Evolutionary conservation across 1,139 yeast genomes (phyloP), one percentile per base, ranked within the genome.

Genomic region (Blastobotrys aristatus): DNA sequence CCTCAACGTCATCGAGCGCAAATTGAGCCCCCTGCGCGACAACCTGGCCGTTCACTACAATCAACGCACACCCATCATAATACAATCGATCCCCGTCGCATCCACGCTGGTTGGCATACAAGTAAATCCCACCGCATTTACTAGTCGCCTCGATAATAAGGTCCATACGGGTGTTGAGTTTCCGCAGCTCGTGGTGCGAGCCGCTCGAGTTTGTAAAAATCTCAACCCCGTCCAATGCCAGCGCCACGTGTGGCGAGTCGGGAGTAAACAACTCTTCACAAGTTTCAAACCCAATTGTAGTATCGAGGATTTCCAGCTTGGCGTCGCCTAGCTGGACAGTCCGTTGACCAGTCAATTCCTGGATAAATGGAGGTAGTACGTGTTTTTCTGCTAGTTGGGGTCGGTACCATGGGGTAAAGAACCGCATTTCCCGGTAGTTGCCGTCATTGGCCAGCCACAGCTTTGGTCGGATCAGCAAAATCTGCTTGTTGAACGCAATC

Each of bases 261-360:
- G 98, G 98, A 0, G 99, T 92, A 67, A 92, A 92, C 50, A 92
- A 73, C 66, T 92, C 99, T 64, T 92, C 99, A 65, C 99, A 92
- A 2, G 98, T 92, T 67, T 92, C 99, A 48, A 90, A 88, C 11
- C 98, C 99, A 52, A 92, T 74, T 44, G 85, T 81, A 0, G 97
- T 88, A 59, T 89, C 97, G 52, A 80, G 66, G 0, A 96, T 85
- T 50, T 84, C 79, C 45, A 92, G 71, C 6, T 88, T 83, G 52
- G 95, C 94, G 70, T 92, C 97, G 44, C 99, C 99, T 66, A 92
- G 82, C 27, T 76, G 77, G 17, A 88, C 95, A 13, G 70, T 65
- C 11, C 57, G 49, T 43, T 54, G 53, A 10, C 81, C 83, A 0
- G 87, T 79, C 44, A 83, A 65, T 52, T 77, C 79, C 49, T 62